These are phyloP conservation scores for Pythium vanterpoolii DNA, from an alignment of 352 stramenopile species.

Conservation along the genomic window DNA sequence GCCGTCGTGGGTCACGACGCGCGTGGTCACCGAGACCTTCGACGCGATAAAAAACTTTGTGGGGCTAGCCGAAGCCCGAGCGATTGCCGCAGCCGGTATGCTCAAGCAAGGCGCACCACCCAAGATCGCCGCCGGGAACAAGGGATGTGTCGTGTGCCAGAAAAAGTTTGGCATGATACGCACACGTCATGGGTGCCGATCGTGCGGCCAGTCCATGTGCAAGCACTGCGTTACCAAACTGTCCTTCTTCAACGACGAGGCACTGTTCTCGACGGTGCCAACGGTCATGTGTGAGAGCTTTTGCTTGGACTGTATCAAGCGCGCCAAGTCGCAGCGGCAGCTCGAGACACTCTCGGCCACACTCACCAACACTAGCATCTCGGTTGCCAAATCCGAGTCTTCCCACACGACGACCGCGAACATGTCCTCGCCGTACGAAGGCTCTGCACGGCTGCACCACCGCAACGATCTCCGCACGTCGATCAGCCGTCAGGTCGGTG, in stretches of 20 bases:
- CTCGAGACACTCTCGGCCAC: constrained; percentile 14
- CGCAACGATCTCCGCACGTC: constrained; percentile 7
- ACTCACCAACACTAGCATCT: constrained; percentile 23
- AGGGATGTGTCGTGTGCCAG: constrained; percentile 22
- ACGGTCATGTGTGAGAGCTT: constrained; percentile 20
- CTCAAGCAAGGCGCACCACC: constrained; percentile 8
- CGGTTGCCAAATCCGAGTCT: constrained; percentile 1
- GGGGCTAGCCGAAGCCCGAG: constrained; percentile 15
- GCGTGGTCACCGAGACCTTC: constrained; percentile 20
- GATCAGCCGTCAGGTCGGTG: constrained; percentile 19
- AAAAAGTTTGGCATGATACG: constrained; percentile 30
- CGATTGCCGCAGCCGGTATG: constrained; percentile 12
- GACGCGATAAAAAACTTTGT: constrained; percentile 21
- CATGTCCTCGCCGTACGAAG: constrained; percentile 6
- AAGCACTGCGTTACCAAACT: constrained; percentile 26
- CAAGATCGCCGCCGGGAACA: constrained; percentile 13
- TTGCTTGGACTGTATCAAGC: constrained; percentile 23
- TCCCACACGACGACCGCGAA: constrained; percentile 1
- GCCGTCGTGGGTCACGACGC: constrained; percentile 19
- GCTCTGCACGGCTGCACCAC: neutral
- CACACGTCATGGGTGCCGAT: constrained; percentile 20
- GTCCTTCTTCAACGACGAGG: constrained; percentile 31
- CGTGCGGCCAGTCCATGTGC: constrained; percentile 25
- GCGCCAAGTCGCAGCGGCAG: constrained; percentile 15
- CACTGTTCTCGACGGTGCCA: constrained; percentile 5